Percentiles rank a stretch among this genome's conserved stretches.
phyloP scores from a whole-genome alignment of 805 yeast genomes.

The Spathaspora boniae region DNA sequence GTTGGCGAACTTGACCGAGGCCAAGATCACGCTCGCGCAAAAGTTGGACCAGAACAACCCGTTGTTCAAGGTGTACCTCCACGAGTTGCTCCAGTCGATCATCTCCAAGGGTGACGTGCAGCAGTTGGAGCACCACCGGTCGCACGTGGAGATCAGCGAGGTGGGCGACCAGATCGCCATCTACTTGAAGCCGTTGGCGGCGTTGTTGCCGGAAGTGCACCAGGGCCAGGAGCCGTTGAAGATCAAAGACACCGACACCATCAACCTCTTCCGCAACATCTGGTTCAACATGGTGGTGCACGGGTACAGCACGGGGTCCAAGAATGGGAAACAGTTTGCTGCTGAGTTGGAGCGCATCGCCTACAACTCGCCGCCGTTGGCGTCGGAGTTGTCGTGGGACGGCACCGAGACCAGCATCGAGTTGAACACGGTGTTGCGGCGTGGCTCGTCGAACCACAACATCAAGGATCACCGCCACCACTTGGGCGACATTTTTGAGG shows the following conservation, averaged over 20 bases:
- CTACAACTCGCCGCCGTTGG: slow-evolving; percentile 80
- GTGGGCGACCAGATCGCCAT: slow-evolving; percentile 67
- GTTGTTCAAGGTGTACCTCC: slow-evolving; percentile 54
- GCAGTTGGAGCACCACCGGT: slow-evolving; percentile 70
- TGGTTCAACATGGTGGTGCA: slow-evolving; percentile 95
- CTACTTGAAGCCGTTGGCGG: slow-evolving; percentile 71
- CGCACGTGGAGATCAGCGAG: slow-evolving; percentile 66
- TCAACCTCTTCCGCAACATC: slow-evolving; percentile 71
- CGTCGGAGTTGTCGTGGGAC: slow-evolving; percentile 74
- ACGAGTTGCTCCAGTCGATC: slow-evolving; percentile 63
- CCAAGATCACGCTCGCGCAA: slow-evolving; percentile 47
- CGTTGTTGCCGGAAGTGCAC: slow-evolving; percentile 58
- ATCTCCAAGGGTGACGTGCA: slow-evolving; percentile 78
- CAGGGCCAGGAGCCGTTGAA: slow-evolving; percentile 39
- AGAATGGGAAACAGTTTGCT: slow-evolving; percentile 45
- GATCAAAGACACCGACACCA: slow-evolving; percentile 44
- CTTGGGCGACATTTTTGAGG: slow-evolving; percentile 47
- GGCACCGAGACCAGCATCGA: slow-evolving; percentile 90
- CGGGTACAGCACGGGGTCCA: slow-evolving; percentile 69
- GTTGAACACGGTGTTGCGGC: slow-evolving; percentile 81
- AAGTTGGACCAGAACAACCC: slow-evolving; percentile 39
- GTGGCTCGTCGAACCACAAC: slow-evolving; percentile 83
- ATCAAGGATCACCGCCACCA: slow-evolving; percentile 70
- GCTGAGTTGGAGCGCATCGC: slow-evolving; percentile 67
- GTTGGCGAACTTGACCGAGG: slow-evolving; percentile 41